These are phyloP conservation scores for Asterionellopsis glacialis DNA, from an alignment of 108 stramenopile genomes.

Conservation along the genomic window DNA sequence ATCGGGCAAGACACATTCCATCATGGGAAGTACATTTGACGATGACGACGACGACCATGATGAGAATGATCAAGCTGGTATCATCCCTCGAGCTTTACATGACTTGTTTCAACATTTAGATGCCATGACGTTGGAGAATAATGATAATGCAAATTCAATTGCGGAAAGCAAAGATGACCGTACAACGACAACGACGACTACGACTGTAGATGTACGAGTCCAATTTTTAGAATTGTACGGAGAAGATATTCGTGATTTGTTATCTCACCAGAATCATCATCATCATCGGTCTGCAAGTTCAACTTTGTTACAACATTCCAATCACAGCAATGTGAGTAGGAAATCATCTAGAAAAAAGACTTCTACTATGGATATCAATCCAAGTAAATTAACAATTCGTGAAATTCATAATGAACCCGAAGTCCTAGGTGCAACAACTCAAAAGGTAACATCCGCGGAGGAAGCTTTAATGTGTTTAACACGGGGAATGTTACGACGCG, in stretches of 20 bases:
- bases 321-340: too few relatives aligned
- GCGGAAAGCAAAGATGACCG: not conserved
- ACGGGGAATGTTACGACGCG: slow-evolving; percentile 77
- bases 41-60: slow-evolving; percentile 7
- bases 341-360: too few relatives aligned
- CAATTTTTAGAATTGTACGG: slow-evolving; percentile 87
- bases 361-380: not conserved
- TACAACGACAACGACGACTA: slow-evolving; percentile 9
- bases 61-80: slow-evolving; percentile 54
- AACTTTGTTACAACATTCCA: too few relatives aligned
- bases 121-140: slow-evolving; percentile 10
- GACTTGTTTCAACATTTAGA: slow-evolving; percentile 48
- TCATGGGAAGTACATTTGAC: slow-evolving; percentile 33
- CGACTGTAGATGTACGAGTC: slow-evolving; percentile 42
- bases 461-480: slow-evolving; percentile 83
- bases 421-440: slow-evolving; percentile 82
- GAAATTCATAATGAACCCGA: slow-evolving; percentile 68
- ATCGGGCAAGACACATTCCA: slow-evolving; percentile 78
- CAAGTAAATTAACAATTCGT: slow-evolving; percentile 58
- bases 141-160: slow-evolving; percentile 4
- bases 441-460: slow-evolving; percentile 62
- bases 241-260: slow-evolving; percentile 90
- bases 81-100: slow-evolving; percentile 70
- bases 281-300: too few relatives aligned
- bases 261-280: slow-evolving; percentile 35